phyloP scores from a whole-genome alignment of 768 basidiomycete species.

The Mycena albidolilacea region DNA sequence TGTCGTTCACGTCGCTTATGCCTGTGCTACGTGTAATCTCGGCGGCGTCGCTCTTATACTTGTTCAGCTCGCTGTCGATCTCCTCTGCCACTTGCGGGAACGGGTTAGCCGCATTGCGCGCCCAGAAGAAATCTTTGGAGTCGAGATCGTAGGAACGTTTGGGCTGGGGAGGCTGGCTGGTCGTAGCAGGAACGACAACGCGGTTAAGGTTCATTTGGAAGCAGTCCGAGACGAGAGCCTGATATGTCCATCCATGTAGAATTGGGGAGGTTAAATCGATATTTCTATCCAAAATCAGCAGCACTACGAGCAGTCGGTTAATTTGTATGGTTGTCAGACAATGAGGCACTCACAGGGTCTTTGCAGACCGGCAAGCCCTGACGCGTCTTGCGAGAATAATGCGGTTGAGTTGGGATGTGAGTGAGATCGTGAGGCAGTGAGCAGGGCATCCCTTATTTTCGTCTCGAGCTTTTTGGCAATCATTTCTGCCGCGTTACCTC shows the following conservation, averaged over 20 bases:
- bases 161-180: constrained; percentile 58
- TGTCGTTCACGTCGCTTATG: constrained; percentile 95
- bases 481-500: constrained; percentile 99
- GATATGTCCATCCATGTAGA: constrained; percentile 99
- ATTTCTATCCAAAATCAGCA: constrained; percentile 95
- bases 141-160: constrained; percentile 94
- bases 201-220: constrained; percentile 97
- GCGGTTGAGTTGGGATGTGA: constrained; percentile 61
- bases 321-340: constrained; percentile 17
- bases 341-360: constrained; percentile 78
- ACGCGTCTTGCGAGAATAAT: constrained; percentile 84
- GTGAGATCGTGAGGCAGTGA: constrained; percentile 77
- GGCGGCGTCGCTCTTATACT: constrained; percentile 95
- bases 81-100: constrained; percentile 99
- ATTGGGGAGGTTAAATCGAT: constrained; percentile 94
- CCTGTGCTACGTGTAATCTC: constrained; percentile 98
- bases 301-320: constrained; percentile 66
- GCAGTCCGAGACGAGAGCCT: constrained; percentile 97
- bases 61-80: constrained; percentile 91
- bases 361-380: constrained; percentile 88
- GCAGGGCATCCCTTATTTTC: constrained; percentile 89
- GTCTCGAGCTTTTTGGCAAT: constrained; percentile 96
- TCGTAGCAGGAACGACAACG: constrained; percentile 83
- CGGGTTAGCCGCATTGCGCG: constrained; percentile 93
- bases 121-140: constrained; percentile 99